A percentile compares a stretch with the other conserved stretches of the same genome.
Conservation (phyloP, 2,329 filamentous ascomycete genomes). For the Zalaria obscura region DNA sequence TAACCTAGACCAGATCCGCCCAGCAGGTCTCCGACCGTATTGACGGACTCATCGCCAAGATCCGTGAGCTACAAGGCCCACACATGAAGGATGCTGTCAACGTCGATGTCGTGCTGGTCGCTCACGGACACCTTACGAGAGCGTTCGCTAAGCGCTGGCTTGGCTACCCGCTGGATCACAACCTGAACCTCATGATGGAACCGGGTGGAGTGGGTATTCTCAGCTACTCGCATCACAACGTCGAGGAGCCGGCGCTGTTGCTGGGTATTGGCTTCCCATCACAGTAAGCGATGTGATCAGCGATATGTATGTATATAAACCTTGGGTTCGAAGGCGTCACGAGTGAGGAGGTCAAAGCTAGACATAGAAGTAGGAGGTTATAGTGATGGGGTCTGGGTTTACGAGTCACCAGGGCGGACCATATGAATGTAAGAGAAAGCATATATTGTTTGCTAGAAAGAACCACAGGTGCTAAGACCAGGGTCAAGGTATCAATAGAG, state of each 20-base stretch:
- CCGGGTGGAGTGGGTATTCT: slow-evolving; percentile 37
- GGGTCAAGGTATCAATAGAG: too few species aligned
- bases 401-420: too few species aligned
- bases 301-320: too few species aligned
- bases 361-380: too few species aligned
- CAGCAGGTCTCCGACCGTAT: slow-evolving; percentile 58
- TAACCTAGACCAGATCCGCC: slow-evolving; percentile 32
- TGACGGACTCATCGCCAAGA: slow-evolving; percentile 64
- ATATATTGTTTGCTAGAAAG: too few species aligned
- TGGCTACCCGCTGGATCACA: slow-evolving; percentile 56
- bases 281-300: not conserved
- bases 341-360: too few species aligned
- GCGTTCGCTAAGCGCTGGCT: slow-evolving; percentile 83
- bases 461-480: too few species aligned
- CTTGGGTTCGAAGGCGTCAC: too few species aligned
- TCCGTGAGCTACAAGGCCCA: slow-evolving; percentile 39
- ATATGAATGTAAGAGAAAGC: too few species aligned
- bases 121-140: slow-evolving; percentile 78
- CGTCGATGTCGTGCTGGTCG: slow-evolving; percentile 66
- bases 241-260: slow-evolving; percentile 37
- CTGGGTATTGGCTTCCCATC: slow-evolving; percentile 19
- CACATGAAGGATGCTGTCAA: slow-evolving; percentile 29
- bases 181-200: slow-evolving; percentile 67
- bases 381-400: too few species aligned
- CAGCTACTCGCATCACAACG: slow-evolving; percentile 35